Base-by-base conservation (phyloP, 306 rosid genomes). In the Glycine soja region DNA sequence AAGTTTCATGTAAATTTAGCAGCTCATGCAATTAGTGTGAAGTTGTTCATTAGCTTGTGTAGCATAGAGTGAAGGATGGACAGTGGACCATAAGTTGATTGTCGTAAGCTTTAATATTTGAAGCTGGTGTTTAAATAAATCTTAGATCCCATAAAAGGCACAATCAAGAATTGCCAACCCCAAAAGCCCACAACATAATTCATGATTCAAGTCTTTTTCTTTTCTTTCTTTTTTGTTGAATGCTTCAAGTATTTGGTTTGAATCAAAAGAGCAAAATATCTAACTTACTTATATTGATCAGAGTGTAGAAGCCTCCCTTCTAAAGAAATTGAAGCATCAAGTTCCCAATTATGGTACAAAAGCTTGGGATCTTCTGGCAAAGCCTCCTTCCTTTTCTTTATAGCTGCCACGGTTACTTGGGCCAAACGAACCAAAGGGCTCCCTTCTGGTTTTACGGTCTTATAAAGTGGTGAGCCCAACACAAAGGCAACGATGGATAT, bases 341-440 rank as follows among this genome's bases (percentile, higher is more conserved):
- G 93, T 76, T 90, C 78, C 78, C 51, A 70, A 74, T 92, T 92
- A 24, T 78, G 78, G 74, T 89, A 92, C 77, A 94, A 67, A 53
- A 83, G 78, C 5, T 72, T 78, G 0, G 88, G 59, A 12, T 92
- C 92, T 10, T 76, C 10, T 0, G 94, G 97, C 0, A 82, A 70
- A 14, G 13, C 53, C 12, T 67, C 80, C 11, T 88, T 86, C 83
- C 93, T 83, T 81, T 94, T 94, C 82, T 76, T 83, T 0, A 74
- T 1, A 18, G 98, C 97, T 2, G 97, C 93, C 1, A 83, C 91
- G 19, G 86, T 67, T 2, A 92, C 98, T 69, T 89, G 96, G 45
- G 84, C 82, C 83, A 94, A 76, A 72, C 98, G 85, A 67, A 94
- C 85, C 85, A 92, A 58, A 3, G 98, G 96, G 70, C 97, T 94